Evolutionary conservation across 176 grass and related monocot genomes (phyloP).

Genomic region (Elaeis guineensis): DNA sequence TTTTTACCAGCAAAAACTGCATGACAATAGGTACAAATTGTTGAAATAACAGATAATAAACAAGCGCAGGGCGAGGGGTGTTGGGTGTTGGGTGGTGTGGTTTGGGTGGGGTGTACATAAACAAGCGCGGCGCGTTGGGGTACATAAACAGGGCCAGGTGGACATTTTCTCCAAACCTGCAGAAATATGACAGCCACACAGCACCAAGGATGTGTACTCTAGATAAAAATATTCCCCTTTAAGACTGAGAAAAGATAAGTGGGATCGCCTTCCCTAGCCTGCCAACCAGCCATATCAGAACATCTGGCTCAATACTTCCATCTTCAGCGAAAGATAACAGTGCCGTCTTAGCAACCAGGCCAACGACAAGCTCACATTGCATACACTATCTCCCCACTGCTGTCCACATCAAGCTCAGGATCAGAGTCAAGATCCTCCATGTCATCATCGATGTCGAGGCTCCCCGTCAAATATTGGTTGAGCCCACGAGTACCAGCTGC

Average conservation of each 20-base stretch:
- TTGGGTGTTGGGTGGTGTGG: too few relatives aligned
- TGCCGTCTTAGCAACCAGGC: too few relatives aligned
- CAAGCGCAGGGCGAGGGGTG: too few relatives aligned
- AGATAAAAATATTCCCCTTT: too few relatives aligned
- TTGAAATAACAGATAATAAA: background rate
- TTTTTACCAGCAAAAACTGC: too few relatives aligned
- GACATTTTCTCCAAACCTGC: conserved; percentile 6
- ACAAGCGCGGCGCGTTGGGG: too few relatives aligned
- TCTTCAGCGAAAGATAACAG: too few relatives aligned
- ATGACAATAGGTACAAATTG: background rate
- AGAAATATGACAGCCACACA: too few relatives aligned
- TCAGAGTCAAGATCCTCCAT: conserved; percentile 79
- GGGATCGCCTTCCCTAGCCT: too few relatives aligned
- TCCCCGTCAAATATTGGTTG: conserved; percentile 28
- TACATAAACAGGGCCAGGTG: background rate
- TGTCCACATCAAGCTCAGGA: conserved; percentile 45
- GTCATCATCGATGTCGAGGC: conserved; percentile 48
- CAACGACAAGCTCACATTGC: conserved; percentile 22
- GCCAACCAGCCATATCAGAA: too few relatives aligned
- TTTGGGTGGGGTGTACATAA: too few relatives aligned
- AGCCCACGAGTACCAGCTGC: conserved; percentile 19
- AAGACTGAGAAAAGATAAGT: background rate
- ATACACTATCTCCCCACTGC: conserved; percentile 48
- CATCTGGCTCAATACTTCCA: too few relatives aligned
- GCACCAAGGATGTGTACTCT: background rate